A percentile compares a stretch with the other conserved stretches of the same genome.
Conservation (phyloP, 176 grass and related monocot genomes). For the Dactylis glomerata region DNA sequence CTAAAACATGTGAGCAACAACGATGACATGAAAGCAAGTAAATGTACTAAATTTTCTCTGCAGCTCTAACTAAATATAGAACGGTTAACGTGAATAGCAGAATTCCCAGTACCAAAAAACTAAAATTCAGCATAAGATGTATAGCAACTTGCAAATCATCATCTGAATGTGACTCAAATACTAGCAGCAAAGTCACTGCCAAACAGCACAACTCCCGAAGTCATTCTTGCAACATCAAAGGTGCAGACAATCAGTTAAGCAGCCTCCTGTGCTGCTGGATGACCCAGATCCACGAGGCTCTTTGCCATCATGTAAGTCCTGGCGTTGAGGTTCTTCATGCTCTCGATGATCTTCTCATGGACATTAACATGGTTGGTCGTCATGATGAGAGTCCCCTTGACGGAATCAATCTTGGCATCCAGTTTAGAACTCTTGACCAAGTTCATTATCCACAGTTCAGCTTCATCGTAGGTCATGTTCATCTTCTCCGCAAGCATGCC, state of each 20-base stretch:
- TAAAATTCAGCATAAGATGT: not conserved
- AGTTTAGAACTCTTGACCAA: conserved; percentile 83
- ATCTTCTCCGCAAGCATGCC: conserved; percentile 73
- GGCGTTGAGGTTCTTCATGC: conserved; percentile 79
- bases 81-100: not conserved
- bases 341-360: conserved; percentile 84
- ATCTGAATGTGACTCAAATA: not conserved
- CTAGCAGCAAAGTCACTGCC: not conserved
- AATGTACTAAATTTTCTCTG: not conserved
- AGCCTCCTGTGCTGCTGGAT: conserved; percentile 61
- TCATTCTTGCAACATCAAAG: not conserved
- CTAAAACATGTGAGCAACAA: not conserved
- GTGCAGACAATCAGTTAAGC: conserved; percentile 12
- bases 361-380: conserved; percentile 63
- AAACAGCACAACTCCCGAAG: not conserved
- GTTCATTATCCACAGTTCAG: conserved; percentile 81
- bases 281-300: conserved; percentile 80
- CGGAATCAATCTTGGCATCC: conserved; percentile 88
- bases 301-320: conserved; percentile 89
- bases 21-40: not conserved
- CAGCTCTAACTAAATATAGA: not conserved
- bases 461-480: conserved; percentile 86
- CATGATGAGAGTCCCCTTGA: conserved; percentile 83
- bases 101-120: not conserved
- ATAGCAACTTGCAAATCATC: not conserved